A percentile compares a stretch with the other conserved stretches of the same genome.
Conservation (phyloP, 805 yeast species). For the Wickerhamiella allomyrinae region DNA sequence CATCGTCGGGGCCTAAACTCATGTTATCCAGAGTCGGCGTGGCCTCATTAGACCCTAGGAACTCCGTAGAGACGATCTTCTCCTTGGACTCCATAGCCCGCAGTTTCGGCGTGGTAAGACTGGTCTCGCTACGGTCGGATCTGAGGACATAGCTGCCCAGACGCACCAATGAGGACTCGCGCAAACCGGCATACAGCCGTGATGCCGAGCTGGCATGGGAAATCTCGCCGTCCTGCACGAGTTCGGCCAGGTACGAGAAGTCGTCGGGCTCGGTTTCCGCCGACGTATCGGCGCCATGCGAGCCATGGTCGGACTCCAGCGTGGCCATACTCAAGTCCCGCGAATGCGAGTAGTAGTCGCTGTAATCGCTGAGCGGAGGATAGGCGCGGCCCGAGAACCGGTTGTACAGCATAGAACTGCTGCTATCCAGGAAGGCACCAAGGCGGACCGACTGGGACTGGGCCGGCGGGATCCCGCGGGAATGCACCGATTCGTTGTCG, state of each 20-base stretch:
- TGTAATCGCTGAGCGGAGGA: conserved; percentile 7
- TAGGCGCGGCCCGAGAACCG: conserved; percentile 16
- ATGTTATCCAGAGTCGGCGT: conserved; percentile 12
- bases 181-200: conserved; percentile 21
- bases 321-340: neutral
- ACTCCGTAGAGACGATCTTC: conserved; percentile 1
- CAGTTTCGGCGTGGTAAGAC: neutral
- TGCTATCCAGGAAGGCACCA: conserved; percentile 15
- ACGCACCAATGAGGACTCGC: conserved; percentile 23
- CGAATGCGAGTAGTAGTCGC: neutral
- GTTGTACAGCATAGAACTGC: conserved; percentile 15
- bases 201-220: conserved; percentile 8
- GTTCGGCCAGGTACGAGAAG: conserved; percentile 23
- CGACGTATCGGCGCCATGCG: conserved; percentile 1
- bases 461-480: neutral
- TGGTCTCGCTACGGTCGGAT: conserved; percentile 7
- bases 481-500: neutral
- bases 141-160: conserved; percentile 20
- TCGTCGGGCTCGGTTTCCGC: conserved; percentile 18
- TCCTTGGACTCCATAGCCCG: neutral
- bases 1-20: conserved; percentile 4
- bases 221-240: conserved; percentile 19
- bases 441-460: conserved; percentile 14
- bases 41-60: conserved; percentile 9
- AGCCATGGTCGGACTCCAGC: neutral